These are phyloP conservation scores for Cichorium intybus DNA, from an alignment of 140 eudicot species.

Conservation along the genomic window DNA sequence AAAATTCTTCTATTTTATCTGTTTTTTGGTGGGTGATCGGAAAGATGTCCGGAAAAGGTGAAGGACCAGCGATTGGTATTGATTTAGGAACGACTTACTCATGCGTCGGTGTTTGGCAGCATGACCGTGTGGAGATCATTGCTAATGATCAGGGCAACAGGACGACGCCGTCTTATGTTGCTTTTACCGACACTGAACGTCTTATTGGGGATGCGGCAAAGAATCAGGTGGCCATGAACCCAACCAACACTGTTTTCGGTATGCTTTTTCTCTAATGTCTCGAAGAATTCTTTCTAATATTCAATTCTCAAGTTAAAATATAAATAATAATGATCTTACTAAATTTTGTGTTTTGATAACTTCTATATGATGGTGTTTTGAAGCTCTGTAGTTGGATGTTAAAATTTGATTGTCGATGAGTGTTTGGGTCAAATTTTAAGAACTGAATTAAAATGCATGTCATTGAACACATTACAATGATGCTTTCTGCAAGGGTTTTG, in stretches of 20 bases:
- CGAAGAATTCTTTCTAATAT: neutral
- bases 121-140: constrained; percentile 27
- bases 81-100: constrained; percentile 31
- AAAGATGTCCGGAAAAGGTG: constrained; percentile 28
- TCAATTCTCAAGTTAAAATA: neutral
- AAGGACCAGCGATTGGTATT: constrained; percentile 32
- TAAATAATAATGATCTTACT: too few relatives aligned
- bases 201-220: constrained; percentile 27
- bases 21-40: neutral
- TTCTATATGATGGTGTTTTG: neutral
- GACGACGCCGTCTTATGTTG: constrained; percentile 29
- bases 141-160: constrained; percentile 32
- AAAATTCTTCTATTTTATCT: neutral
- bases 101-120: constrained; percentile 30
- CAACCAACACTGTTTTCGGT: constrained; percentile 31
- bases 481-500: neutral
- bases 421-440: neutral
- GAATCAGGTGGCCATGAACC: constrained; percentile 33
- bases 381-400: neutral
- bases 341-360: too few relatives aligned
- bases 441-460: neutral
- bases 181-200: constrained; percentile 26
- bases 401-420: too few relatives aligned
- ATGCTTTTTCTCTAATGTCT: neutral
- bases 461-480: neutral